These are phyloP conservation scores for Crotalaria pallida DNA, from an alignment of 306 rosid species.

Conservation along the genomic window DNA sequence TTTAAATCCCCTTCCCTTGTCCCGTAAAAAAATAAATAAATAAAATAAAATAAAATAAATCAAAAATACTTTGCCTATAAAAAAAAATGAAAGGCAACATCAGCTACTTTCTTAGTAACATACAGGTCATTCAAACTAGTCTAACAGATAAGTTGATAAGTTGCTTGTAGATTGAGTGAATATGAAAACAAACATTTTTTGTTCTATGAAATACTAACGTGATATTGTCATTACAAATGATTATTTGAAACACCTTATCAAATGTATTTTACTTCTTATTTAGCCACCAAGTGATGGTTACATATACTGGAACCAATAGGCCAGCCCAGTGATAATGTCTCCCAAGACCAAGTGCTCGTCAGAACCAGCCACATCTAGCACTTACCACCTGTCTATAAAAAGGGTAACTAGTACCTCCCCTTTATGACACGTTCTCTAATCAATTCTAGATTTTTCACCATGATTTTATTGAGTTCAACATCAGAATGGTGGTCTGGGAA, in stretches of 20 bases:
- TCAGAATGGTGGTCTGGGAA: not conserved
- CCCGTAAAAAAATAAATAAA: too few species aligned
- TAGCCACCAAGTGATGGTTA: not conserved
- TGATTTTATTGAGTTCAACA: too few species aligned
- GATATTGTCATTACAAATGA: not conserved
- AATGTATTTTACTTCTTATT: not conserved
- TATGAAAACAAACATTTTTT: not conserved
- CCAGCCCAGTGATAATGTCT: too few species aligned
- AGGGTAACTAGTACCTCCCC: too few species aligned
- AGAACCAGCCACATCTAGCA: not conserved
- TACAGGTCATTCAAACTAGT: not conserved
- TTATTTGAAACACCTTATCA: not conserved
- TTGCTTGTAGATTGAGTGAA: not conserved
- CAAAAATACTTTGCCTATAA: too few species aligned
- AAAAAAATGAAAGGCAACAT: constrained; percentile 6
- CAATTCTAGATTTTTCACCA: too few species aligned
- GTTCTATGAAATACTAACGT: not conserved
- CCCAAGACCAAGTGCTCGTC: too few species aligned
- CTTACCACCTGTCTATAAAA: too few species aligned
- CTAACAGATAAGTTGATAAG: not conserved
- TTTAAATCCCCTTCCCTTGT: too few species aligned
- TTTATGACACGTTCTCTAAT: too few species aligned
- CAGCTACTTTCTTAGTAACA: not conserved
- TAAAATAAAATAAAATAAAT: too few species aligned
- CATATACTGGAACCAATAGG: too few species aligned